Percentiles rank a stretch among this genome's conserved stretches.
phyloP scores from a whole-genome alignment of 2,329 filamentous ascomycete species.

The Coniochaeta sp. region DNA sequence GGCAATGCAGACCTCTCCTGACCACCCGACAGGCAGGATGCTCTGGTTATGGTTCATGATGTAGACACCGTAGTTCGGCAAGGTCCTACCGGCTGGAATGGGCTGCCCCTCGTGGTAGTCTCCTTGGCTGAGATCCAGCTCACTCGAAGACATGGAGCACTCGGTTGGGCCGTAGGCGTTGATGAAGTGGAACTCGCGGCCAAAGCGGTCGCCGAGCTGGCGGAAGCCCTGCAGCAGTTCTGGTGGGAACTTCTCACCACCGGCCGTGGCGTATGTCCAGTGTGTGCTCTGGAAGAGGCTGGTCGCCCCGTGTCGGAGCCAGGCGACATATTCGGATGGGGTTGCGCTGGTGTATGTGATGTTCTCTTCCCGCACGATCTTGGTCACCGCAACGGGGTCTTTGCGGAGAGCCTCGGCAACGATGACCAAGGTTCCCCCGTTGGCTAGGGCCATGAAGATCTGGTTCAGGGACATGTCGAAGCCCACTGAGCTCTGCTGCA shows the following conservation, averaged over 20 bases:
- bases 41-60: constrained; percentile 28
- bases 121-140: constrained; percentile 5
- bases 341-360: constrained; percentile 26
- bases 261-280: constrained; percentile 23
- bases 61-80: constrained; percentile 29
- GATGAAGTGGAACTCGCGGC: constrained; percentile 11
- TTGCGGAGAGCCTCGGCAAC: constrained; percentile 18
- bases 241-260: constrained; percentile 20
- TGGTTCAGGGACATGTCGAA: constrained; percentile 27
- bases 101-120: background rate
- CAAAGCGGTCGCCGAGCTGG: background rate
- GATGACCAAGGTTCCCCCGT: constrained; percentile 24
- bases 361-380: constrained; percentile 19
- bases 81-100: constrained; percentile 13
- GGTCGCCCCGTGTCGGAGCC: constrained; percentile 9
- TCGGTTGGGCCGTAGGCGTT: constrained; percentile 22
- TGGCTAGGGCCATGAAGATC: constrained; percentile 20
- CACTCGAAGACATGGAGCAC: constrained; percentile 9
- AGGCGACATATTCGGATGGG: constrained; percentile 26
- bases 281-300: constrained; percentile 9
- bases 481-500: constrained; percentile 26
- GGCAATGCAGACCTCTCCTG: constrained; percentile 33
- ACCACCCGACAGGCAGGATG: constrained; percentile 26
- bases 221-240: constrained; percentile 6
- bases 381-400: constrained; percentile 22